Evolutionary conservation across 306 rosid species (phyloP), one percentile per base, ranked within the genome.

Genomic region (Trifolium pratense): DNA sequence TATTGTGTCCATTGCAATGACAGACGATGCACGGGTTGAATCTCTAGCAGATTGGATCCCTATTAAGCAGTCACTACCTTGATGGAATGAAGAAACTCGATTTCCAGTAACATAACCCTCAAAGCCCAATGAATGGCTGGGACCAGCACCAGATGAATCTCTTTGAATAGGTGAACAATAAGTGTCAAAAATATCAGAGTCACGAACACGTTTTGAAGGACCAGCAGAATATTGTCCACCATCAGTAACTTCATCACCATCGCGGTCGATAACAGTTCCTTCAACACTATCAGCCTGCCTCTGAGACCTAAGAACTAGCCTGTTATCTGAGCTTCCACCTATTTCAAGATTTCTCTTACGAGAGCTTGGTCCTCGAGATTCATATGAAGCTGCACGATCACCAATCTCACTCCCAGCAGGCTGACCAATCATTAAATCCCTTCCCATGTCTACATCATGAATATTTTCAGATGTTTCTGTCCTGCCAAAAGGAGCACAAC

Each of bases 361-460:
- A 77, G 97, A 88, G 79, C 99, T 95, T 59, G 99, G 99, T 59
- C 99, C 99, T 67, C 97, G 87, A 59, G 99, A 95, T 85, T 95
- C 99, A 85, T 80, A 90, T 74, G 99, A 95, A 81, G 99, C 91
- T 2, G 97, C 96, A 64, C 87, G 96, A 80, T 90, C 97, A 70
- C 99, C 99, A 86, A 88, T 89, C 89, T 95, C 99, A 67, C 99
- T 95, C 66, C 97, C 96, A 64, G 97, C 75, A 69, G 97, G 99
- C 80, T 90, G 99, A 75, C 97, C 97, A 37, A 95, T 95, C 86
- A 95, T 87, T 43, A 92, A 85, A 86, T 95, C 99, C 87, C 97
- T 90, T 81, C 99, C 99, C 97, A 95, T 88, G 78, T 87, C 96
- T 66, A 79, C 90, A 70, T 88, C 96, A 32, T 61, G 86, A 74